phyloP scores from a whole-genome alignment of 2,329 filamentous ascomycete species.

The Trichoderma sp. region DNA sequence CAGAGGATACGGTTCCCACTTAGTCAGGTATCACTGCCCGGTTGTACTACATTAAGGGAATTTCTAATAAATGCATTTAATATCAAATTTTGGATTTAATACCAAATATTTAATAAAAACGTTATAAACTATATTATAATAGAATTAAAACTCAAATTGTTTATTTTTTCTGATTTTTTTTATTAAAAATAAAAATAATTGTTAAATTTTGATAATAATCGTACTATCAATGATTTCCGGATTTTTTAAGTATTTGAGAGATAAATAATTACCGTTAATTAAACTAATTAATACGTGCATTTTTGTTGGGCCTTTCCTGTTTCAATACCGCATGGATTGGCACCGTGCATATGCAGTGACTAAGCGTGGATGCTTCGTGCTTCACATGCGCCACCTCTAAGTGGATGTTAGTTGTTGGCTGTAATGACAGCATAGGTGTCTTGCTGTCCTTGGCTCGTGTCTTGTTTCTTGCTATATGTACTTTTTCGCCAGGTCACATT shows the following conservation, averaged over 20 bases:
- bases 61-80: no score
- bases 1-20: background rate
- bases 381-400: slow-evolving; percentile 6
- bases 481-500: background rate
- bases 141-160: background rate
- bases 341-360: background rate
- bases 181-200: background rate
- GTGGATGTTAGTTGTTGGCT: background rate
- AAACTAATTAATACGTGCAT: background rate
- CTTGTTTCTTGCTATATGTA: background rate
- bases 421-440: slow-evolving; percentile 5
- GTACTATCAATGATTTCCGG: background rate
- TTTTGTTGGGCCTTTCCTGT: background rate
- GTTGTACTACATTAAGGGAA: background rate
- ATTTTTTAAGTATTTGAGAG: background rate
- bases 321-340: background rate
- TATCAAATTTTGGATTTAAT: background rate
- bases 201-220: background rate
- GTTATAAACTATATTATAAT: background rate
- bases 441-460: slow-evolving; percentile 4
- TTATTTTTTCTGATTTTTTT: background rate
- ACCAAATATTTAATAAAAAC: background rate
- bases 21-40: background rate
- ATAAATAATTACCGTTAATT: background rate
- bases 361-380: background rate